These are phyloP conservation scores for Gentiana dahurica DNA, from an alignment of 257 asterid genomes.

Conservation along the genomic window DNA sequence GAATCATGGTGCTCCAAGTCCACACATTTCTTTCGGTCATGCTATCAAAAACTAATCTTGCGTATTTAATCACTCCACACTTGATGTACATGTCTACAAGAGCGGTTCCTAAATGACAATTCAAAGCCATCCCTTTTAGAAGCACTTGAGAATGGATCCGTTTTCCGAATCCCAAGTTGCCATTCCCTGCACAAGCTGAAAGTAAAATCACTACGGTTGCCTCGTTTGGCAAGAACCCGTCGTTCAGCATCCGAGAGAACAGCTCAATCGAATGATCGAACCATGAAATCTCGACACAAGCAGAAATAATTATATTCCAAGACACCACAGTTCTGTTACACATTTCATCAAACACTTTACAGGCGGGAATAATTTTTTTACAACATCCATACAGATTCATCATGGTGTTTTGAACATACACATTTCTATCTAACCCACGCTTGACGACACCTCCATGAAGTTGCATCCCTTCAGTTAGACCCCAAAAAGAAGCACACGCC, in stretches of 20 bases:
- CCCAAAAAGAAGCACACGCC: constrained; percentile 42
- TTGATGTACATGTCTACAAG: constrained; percentile 80
- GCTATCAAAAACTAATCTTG: constrained; percentile 36
- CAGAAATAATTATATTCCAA: constrained; percentile 72
- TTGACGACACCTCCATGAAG: constrained; percentile 55
- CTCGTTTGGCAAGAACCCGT: constrained; percentile 40
- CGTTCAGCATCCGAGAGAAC: constrained; percentile 35
- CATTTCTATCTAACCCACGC: constrained; percentile 37
- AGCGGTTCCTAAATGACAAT: constrained; percentile 56
- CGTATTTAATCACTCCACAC: constrained; percentile 44
- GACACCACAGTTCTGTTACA: constrained; percentile 39
- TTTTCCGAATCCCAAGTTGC: constrained; percentile 14
- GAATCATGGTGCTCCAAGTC: constrained; percentile 88
- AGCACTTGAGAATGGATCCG: constrained; percentile 33
- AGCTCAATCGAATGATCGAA: constrained; percentile 30
- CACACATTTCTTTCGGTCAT: constrained; percentile 50
- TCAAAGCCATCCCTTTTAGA: constrained; percentile 35
- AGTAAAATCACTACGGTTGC: constrained; percentile 67
- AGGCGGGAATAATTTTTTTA: constrained; percentile 36
- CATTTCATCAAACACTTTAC: constrained; percentile 61
- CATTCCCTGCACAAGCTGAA: constrained; percentile 51
- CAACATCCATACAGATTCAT: constrained; percentile 51
- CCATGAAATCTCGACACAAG: constrained; percentile 37
- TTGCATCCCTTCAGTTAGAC: constrained; percentile 49
- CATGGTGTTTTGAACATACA: constrained; percentile 57